Conservation (phyloP, 768 basidiomycete species). For the Leccinum variicolor region DNA sequence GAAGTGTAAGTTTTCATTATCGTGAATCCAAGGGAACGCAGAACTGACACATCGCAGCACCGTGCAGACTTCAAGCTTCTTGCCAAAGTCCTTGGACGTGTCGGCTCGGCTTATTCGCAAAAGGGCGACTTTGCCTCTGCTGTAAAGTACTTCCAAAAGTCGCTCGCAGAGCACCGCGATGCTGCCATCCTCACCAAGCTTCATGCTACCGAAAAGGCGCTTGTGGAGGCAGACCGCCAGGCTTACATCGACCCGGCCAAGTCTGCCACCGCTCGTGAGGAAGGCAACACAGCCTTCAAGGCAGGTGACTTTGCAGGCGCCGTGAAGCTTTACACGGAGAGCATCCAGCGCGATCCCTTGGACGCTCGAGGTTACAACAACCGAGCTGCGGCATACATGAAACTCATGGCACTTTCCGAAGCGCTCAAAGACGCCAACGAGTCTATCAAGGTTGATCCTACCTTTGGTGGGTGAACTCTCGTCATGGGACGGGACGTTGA, state of each 20-base stretch:
- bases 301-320: conserved; percentile 86
- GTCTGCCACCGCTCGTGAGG: conserved; percentile 81
- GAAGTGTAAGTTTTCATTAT: conserved; percentile 46
- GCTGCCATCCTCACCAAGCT: conserved; percentile 90
- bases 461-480: conserved; percentile 56
- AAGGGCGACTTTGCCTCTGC: conserved; percentile 74
- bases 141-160: conserved; percentile 91
- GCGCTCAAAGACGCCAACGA: conserved; percentile 94
- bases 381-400: conserved; percentile 96
- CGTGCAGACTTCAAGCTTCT: conserved; percentile 94
- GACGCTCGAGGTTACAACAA: conserved; percentile 97
- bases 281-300: conserved; percentile 93
- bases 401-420: conserved; percentile 89
- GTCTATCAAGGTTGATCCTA: conserved; percentile 88
- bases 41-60: conserved; percentile 32
- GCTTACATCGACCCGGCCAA: conserved; percentile 87
- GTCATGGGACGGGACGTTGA: not conserved
- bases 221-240: conserved; percentile 71
- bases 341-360: conserved; percentile 90
- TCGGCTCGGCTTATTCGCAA: conserved; percentile 80
- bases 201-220: conserved; percentile 73
- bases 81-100: conserved; percentile 91
- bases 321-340: conserved; percentile 91
- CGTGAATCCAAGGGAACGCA: not conserved
- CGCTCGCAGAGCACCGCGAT: conserved; percentile 93